Evolutionary conservation across 2,329 filamentous ascomycete species (phyloP).

Genomic region (Aspergillus caelatus): DNA sequence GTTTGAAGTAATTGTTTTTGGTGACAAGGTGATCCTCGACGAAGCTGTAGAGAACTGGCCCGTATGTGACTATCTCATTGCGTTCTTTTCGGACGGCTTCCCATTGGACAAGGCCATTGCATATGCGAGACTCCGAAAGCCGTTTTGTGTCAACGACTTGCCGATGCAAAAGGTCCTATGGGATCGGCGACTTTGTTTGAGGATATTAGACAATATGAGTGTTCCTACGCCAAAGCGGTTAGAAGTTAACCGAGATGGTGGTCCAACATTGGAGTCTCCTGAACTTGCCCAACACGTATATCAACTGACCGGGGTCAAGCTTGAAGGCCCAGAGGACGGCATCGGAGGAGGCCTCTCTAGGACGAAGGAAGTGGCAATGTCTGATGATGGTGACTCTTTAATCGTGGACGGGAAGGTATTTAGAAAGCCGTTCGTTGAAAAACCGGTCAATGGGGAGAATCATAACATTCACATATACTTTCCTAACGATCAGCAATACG

Average conservation of each 20-base stretch:
- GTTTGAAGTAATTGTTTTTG: slow-evolving; percentile 97
- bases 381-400: slow-evolving; percentile 88
- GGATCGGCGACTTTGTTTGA: slow-evolving; percentile 89
- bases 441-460: slow-evolving; percentile 96
- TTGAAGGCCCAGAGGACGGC: slow-evolving; percentile 72
- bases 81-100: slow-evolving; percentile 97
- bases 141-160: slow-evolving; percentile 96
- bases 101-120: slow-evolving; percentile 95
- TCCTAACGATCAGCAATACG: slow-evolving; percentile 70
- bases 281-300: slow-evolving; percentile 81
- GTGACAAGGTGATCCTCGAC: slow-evolving; percentile 97
- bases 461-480: slow-evolving; percentile 99
- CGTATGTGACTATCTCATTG: slow-evolving; percentile 93
- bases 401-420: slow-evolving; percentile 81
- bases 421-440: slow-evolving; percentile 95
- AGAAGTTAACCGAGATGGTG: slow-evolving; percentile 91
- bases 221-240: slow-evolving; percentile 87
- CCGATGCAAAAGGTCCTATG: slow-evolving; percentile 97
- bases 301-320: slow-evolving; percentile 74
- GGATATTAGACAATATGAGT: slow-evolving; percentile 82
- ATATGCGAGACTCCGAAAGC: slow-evolving; percentile 89
- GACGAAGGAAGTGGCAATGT: slow-evolving; percentile 74
- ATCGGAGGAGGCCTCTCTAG: slow-evolving; percentile 59
- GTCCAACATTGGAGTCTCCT: slow-evolving; percentile 74
- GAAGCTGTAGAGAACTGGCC: slow-evolving; percentile 97